Conservation (phyloP, 345 rosid species). For the Syzygium grande region DNA sequence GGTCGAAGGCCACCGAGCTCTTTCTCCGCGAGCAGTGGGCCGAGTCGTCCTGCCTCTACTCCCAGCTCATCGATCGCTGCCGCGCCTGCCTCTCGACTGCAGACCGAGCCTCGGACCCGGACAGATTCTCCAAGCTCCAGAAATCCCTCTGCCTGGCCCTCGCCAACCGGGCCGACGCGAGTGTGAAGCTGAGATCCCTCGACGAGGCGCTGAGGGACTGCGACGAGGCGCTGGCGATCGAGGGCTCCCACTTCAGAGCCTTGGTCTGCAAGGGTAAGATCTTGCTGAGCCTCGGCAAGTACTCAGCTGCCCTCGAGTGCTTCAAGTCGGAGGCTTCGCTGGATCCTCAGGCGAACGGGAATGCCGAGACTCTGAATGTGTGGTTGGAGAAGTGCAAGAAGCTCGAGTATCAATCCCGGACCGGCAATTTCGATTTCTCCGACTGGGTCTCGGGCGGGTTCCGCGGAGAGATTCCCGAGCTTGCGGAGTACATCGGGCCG, state of each 20-base stretch:
- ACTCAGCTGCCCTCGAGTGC: conserved; percentile 58
- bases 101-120: conserved; percentile 11
- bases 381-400: conserved; percentile 66
- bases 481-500: conserved; percentile 64
- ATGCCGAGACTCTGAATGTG: conserved; percentile 39
- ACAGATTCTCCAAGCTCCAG: conserved; percentile 24
- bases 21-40: conserved; percentile 78
- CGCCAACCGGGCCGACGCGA: conserved; percentile 73
- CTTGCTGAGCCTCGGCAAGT: conserved; percentile 52
- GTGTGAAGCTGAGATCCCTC: conserved; percentile 33
- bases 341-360: conserved; percentile 46
- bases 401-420: conserved; percentile 61
- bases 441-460: conserved; percentile 72
- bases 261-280: conserved; percentile 76
- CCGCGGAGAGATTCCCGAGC: conserved; percentile 51
- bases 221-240: conserved; percentile 51
- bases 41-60: conserved; percentile 50
- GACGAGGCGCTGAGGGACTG: conserved; percentile 51
- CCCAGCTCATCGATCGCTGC: conserved; percentile 55
- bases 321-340: conserved; percentile 41
- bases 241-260: conserved; percentile 67
- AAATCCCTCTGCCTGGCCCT: conserved; percentile 63
- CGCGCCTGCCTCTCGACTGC: conserved; percentile 22
- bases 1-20: conserved; percentile 72
- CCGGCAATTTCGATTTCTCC: conserved; percentile 74